Evolutionary conservation across 1,139 yeast genomes (phyloP).

Genomic region (Trichomonascaceae sp.): DNA sequence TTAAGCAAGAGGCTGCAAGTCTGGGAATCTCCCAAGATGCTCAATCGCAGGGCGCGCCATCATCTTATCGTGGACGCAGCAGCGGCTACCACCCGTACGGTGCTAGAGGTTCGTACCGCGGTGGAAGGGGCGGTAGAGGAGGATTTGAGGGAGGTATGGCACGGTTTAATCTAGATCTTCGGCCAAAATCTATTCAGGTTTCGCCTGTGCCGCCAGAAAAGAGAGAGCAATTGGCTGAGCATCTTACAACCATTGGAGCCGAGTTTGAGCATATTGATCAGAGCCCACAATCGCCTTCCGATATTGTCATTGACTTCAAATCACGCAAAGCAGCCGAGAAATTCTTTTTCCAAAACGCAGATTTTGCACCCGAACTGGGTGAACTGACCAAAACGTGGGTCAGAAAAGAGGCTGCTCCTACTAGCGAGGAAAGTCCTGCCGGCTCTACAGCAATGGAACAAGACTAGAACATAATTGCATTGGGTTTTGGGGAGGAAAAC

Average conservation of each 20-base stretch:
- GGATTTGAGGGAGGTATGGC: conserved; percentile 6
- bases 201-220: conserved; percentile 19
- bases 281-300: conserved; percentile 9
- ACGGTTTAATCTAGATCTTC: conserved; percentile 25
- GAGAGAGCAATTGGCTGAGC: conserved; percentile 22
- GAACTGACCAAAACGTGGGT: conserved; percentile 23
- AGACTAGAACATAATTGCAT: no score
- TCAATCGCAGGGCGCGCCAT: conserved; percentile 1
- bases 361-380: conserved; percentile 23
- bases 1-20: conserved; percentile 24
- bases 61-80: conserved; percentile 14
- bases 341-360: conserved; percentile 20
- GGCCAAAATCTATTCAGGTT: conserved; percentile 28
- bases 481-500: no score
- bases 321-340: conserved; percentile 31
- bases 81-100: conserved; percentile 8
- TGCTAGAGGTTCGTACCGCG: conserved; percentile 4
- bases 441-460: no score
- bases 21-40: conserved; percentile 16
- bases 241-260: conserved; percentile 14
- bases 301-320: conserved; percentile 26
- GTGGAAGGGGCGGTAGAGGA: conserved; percentile 14
- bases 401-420: conserved; percentile 3
- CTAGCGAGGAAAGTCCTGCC: no score
- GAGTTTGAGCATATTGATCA: conserved; percentile 13